Evolutionary conservation across 495 filamentous ascomycete genomes (phyloP), one percentile per base, ranked within the genome.

Genomic region (Bombardia bombarda): DNA sequence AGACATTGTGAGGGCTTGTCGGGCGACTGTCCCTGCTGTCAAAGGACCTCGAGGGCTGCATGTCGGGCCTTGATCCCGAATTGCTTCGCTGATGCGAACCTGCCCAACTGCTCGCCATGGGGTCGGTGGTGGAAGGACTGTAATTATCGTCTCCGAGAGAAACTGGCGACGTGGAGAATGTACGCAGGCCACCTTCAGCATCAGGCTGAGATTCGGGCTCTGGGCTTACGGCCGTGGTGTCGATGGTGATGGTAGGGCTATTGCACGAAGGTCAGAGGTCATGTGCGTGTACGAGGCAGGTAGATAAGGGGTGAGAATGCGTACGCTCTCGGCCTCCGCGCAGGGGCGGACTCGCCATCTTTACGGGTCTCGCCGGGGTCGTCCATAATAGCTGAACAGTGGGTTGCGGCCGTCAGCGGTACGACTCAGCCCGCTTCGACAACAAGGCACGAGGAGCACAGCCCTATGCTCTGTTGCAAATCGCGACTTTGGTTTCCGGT

Each of bases 1-100:
- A 90, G 39, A 94, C 63, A 65, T 95, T 93, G 62, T 94, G 89
- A 0, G 88, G 84, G 32, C 88, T 94, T 0, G 83, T 87, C n/a
- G 88, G 89, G 41, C 86, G 71, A 55, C 82, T 86, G 43, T 88
- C 83, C 53, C 69, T 75, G 49, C 74, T 78, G 45, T 95, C 87
- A 34, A 86, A 87, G 3, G 85, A 87, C 40, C 68, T 69, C 0
- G 74, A 63, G 20, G 66, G 70, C 40, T 78, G 76, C 36, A 75
- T 56, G 39, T 90, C 83, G 7, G 75, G 69, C 33, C 77, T 68
- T 20, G 35, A 12, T 46, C 54, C 43, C n/a, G 56, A 47, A 43
- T 58, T 40, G 22, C 45, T 58, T 38, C 56, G 50, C 43, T 51
- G 60, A 35, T 69, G 65, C 9, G 82, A 76, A 32, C 56, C 61